Evolutionary conservation across 306 rosid species (phyloP).

Genomic region (Quercus glauca): DNA sequence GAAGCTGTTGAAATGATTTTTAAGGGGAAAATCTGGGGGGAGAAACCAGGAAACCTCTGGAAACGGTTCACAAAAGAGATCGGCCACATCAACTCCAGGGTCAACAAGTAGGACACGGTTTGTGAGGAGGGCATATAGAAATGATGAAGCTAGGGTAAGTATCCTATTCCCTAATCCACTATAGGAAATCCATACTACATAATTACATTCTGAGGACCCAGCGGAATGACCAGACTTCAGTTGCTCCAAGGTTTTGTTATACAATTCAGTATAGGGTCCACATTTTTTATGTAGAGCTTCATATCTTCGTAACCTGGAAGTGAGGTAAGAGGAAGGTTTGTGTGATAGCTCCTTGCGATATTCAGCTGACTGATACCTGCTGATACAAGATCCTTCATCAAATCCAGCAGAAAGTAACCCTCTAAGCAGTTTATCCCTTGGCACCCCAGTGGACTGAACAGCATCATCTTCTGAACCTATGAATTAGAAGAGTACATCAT

Average conservation of each 20-base stretch:
- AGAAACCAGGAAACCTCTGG: slow-evolving; percentile 66
- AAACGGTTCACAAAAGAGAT: slow-evolving; percentile 79
- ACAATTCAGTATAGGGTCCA: slow-evolving; percentile 61
- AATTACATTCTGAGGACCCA: slow-evolving; percentile 43
- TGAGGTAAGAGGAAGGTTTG: slow-evolving; percentile 57
- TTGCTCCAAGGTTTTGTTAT: slow-evolving; percentile 49
- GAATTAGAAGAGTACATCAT: slow-evolving; percentile 12
- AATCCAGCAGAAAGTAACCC: slow-evolving; percentile 58
- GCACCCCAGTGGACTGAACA: slow-evolving; percentile 27
- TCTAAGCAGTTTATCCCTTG: slow-evolving; percentile 41
- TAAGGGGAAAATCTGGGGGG: slow-evolving; percentile 55
- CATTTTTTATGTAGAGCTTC: slow-evolving; percentile 63
- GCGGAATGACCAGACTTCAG: slow-evolving; percentile 45
- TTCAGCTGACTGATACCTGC: slow-evolving; percentile 53
- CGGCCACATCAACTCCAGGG: slow-evolving; percentile 65
- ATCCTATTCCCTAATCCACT: slow-evolving; percentile 81
- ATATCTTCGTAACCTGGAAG: slow-evolving; percentile 54
- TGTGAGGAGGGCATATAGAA: slow-evolving; percentile 72
- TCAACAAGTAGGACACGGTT: slow-evolving; percentile 68
- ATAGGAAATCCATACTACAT: slow-evolving; percentile 65
- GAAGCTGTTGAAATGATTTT: slow-evolving; percentile 33
- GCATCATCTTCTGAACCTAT: slow-evolving; percentile 31
- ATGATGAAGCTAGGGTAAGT: slow-evolving; percentile 59
- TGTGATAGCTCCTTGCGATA: slow-evolving; percentile 37
- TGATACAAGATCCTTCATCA: slow-evolving; percentile 57